phyloP scores from a whole-genome alignment of 1,284 basidiomycete species.

The Sanghuangporus weigelae region DNA sequence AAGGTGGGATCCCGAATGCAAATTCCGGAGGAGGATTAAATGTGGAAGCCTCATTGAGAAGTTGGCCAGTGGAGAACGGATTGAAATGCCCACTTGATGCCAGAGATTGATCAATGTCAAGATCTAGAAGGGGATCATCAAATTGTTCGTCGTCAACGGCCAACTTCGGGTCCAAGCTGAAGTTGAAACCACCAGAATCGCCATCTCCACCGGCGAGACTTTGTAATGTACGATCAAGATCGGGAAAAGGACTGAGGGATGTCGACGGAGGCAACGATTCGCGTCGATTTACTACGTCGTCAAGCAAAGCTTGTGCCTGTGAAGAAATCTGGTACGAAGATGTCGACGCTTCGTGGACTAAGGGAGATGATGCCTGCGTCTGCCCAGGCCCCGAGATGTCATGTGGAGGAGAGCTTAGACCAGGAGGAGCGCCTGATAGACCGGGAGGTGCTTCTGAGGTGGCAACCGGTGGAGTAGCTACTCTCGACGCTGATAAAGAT shows the following conservation, averaged over 20 bases:
- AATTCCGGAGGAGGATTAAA: slow-evolving; percentile 43
- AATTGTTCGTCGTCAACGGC: slow-evolving; percentile 44
- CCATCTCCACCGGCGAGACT: slow-evolving; percentile 56
- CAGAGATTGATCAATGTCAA: slow-evolving; percentile 39
- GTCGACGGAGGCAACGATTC: slow-evolving; percentile 45
- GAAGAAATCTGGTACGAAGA: slow-evolving; percentile 83
- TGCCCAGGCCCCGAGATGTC: slow-evolving; percentile 34
- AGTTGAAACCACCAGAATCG: slow-evolving; percentile 66
- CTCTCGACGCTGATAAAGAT: slow-evolving; percentile 22
- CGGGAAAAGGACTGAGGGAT: slow-evolving; percentile 78
- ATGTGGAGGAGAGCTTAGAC: slow-evolving; percentile 42
- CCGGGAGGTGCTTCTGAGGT: slow-evolving; percentile 47
- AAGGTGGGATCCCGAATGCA: slow-evolving; percentile 39
- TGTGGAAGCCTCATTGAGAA: background rate
- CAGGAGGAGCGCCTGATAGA: slow-evolving; percentile 60
- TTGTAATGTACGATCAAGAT: slow-evolving; percentile 76
- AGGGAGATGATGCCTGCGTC: slow-evolving; percentile 36
- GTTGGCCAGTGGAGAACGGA: slow-evolving; percentile 7
- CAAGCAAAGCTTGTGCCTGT: slow-evolving; percentile 77
- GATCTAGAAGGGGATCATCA: slow-evolving; percentile 42
- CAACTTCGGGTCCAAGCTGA: slow-evolving; percentile 74
- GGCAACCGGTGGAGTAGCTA: slow-evolving; percentile 30
- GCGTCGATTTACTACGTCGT: slow-evolving; percentile 75
- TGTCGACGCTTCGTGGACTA: slow-evolving; percentile 50
- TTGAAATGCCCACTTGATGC: slow-evolving; percentile 7